These are phyloP conservation scores for Cynara cardunculus DNA, from an alignment of 129 eudicot genomes.

Conservation along the genomic window DNA sequence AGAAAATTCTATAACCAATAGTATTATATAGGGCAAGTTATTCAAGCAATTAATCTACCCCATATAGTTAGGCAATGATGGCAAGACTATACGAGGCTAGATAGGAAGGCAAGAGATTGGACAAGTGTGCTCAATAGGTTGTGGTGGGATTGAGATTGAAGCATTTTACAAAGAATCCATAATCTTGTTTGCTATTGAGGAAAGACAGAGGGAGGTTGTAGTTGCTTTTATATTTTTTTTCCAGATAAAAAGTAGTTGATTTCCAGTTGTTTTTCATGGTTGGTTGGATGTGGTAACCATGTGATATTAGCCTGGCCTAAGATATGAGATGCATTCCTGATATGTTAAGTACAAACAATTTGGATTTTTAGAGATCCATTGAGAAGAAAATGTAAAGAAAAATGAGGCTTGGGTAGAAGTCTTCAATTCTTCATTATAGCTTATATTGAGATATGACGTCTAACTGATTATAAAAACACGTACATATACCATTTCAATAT, in stretches of 20 bases:
- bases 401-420: neutral
- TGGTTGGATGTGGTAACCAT: neutral
- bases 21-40: neutral
- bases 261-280: neutral
- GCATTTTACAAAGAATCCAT: neutral
- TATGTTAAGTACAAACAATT: neutral
- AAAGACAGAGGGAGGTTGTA: no score
- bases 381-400: neutral
- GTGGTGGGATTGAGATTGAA: neutral
- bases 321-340: neutral
- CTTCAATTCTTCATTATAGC: neutral
- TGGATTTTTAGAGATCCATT: neutral
- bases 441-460: neutral
- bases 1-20: neutral
- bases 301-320: neutral
- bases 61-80: neutral
- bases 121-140: neutral
- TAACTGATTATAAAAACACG: neutral
- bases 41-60: neutral
- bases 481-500: neutral
- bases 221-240: neutral
- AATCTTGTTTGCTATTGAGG: neutral
- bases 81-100: neutral
- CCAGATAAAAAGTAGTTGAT: neutral
- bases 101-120: neutral